These are phyloP conservation scores for Plasmodium berghei DNA, from an alignment of 169 alveolate species.

Conservation along the genomic window DNA sequence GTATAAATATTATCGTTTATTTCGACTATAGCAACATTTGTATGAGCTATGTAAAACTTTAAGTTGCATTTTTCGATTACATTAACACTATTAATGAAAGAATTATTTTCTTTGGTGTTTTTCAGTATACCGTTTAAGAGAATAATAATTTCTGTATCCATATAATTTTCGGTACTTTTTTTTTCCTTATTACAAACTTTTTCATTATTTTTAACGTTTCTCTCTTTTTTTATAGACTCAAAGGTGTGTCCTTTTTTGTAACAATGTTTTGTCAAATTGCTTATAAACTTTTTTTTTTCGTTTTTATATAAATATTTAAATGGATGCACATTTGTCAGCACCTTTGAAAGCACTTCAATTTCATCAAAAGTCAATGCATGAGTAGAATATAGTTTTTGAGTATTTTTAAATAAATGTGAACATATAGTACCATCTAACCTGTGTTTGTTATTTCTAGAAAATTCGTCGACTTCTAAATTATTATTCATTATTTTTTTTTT, in stretches of 20 bases:
- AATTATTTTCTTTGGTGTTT: slow-evolving; percentile 26
- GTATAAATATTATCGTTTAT: slow-evolving; percentile 21
- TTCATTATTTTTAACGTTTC: neutral
- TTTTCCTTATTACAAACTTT: neutral
- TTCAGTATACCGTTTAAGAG: slow-evolving; percentile 68
- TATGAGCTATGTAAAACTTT: slow-evolving; percentile 36
- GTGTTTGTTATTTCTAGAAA: neutral
- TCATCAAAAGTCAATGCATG: slow-evolving; percentile 53
- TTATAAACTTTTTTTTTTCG: slow-evolving; percentile 51
- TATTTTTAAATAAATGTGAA: slow-evolving; percentile 7
- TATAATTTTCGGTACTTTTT: neutral
- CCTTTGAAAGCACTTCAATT: slow-evolving; percentile 37
- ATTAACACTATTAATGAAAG: slow-evolving; percentile 65
- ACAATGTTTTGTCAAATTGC: slow-evolving; percentile 35
- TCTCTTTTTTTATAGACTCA: slow-evolving; percentile 3
- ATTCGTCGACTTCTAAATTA: slow-evolving; percentile 16
- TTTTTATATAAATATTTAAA: slow-evolving; percentile 58
- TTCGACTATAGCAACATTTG: slow-evolving; percentile 56
- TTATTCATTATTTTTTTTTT: slow-evolving; percentile 14
- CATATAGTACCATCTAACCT: slow-evolving; percentile 59
- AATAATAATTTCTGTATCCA: slow-evolving; percentile 18
- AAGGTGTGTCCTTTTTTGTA: slow-evolving; percentile 31
- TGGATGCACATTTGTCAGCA: slow-evolving; percentile 16
- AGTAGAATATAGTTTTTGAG: slow-evolving; percentile 12
- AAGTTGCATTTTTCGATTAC: slow-evolving; percentile 19